Base-by-base conservation (phyloP, 345 rosid genomes). In the Salix udensis region DNA sequence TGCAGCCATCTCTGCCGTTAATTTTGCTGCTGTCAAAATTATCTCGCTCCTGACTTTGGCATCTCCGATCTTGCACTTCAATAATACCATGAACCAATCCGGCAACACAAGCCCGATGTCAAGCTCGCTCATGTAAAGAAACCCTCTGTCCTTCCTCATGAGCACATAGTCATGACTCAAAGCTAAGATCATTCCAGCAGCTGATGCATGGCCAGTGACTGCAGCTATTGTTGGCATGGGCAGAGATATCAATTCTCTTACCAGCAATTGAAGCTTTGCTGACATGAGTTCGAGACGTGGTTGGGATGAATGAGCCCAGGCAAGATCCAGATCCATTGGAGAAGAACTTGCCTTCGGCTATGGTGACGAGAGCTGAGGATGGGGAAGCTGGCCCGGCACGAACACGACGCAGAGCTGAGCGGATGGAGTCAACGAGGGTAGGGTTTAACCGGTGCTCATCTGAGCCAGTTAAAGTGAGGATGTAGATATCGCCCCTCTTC, bases 261-360 rank as follows among this genome's bases (percentile, higher is more conserved):
- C 31, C 31, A 30, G 31, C 31, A 30, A 30, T 30, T 30, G 31
- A 30, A 30, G 31, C 31, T 2, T 30, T 30, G 31, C 31, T 30
- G 31, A 30, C 31, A 30, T 30, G 31, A 30, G 31, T 30, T 31
- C 34, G 34, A 31, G 52, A 5, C 65, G 76, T 18, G 52, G 18
- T 15, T 13, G 62, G 67, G 73, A 31, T 37, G 80, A 71, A 40
- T 66, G 62, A 13, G 79, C 78, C 76, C 79, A 75, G 7, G 74
- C 69, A 48, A 80, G 74, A 16, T 81, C 83, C 83, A 19, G 37
- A 77, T 24, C 83, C 83, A 34, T 73, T 81, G 69, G 77, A 73
- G 78, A 81, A 77, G 78, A 68, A 81, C 71, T 73, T 81, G 72
- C 80, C 84, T 2, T 81, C 68, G 37, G 80, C 70, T 6, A 55